Conservation (phyloP, 2,329 filamentous ascomycete species). For the Fusarium brachygibbosum region DNA sequence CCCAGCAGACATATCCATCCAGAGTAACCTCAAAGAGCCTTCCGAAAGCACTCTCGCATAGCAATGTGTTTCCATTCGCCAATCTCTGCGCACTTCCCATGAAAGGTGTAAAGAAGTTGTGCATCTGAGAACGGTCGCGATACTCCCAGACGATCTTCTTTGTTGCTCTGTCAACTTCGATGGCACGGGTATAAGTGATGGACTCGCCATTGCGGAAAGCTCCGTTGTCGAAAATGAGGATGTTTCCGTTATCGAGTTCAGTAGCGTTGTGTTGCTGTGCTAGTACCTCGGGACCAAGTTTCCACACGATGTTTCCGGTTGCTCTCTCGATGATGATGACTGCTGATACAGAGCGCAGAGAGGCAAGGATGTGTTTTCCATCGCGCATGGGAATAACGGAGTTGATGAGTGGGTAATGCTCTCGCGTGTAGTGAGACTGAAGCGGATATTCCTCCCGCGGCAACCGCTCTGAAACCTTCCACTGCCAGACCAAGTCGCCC, state of each 20-base stretch:
- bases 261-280: constrained; percentile 52
- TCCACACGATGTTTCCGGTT: constrained; percentile 50
- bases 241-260: constrained; percentile 50
- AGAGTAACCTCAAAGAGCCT: constrained; percentile 48
- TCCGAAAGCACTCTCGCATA: constrained; percentile 50
- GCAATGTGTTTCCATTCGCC: constrained; percentile 47
- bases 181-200: constrained; percentile 47
- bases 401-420: constrained; percentile 53
- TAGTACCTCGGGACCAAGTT: constrained; percentile 40
- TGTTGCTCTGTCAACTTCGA: constrained; percentile 45
- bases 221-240: constrained; percentile 52
- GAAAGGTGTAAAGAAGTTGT: constrained; percentile 51
- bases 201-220: constrained; percentile 50
- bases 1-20: constrained; percentile 50
- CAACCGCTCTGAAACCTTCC: constrained; percentile 49
- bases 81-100: constrained; percentile 51
- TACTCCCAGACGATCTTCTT: constrained; percentile 51
- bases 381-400: constrained; percentile 49
- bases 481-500: constrained; percentile 47
- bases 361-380: constrained; percentile 49
- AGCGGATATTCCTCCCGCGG: constrained; percentile 48
- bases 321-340: constrained; percentile 49
- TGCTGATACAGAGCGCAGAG: constrained; percentile 48
- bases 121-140: constrained; percentile 48
- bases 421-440: constrained; percentile 50